phyloP scores from a whole-genome alignment of 139 green algal species.

The Picochlorum sp. region DNA sequence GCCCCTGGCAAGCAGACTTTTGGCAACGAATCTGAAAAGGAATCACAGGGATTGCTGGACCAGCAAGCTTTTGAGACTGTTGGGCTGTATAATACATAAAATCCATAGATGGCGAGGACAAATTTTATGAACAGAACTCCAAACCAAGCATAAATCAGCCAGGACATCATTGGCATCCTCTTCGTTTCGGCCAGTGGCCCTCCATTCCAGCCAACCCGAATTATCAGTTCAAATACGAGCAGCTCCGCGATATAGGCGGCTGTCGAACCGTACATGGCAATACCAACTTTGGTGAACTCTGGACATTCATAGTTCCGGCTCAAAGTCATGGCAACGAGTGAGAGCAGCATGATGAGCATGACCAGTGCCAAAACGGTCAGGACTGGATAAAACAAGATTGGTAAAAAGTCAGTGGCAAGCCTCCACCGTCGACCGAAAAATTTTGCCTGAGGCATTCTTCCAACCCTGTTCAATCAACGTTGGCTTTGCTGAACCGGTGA shows the following conservation, averaged over 20 bases:
- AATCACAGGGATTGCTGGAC: slow-evolving; percentile 22
- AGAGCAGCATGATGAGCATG: not conserved
- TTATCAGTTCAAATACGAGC: not conserved
- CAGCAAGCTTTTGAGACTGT: slow-evolving; percentile 8
- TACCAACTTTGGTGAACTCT: not conserved
- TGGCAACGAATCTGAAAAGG: not conserved
- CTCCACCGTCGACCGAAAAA: not conserved
- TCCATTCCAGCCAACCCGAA: not conserved
- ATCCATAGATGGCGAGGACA: not conserved
- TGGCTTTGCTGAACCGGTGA: too few relatives aligned
- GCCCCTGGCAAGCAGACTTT: not conserved
- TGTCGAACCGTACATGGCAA: not conserved
- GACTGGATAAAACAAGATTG: not conserved
- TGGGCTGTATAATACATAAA: not conserved
- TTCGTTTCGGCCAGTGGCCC: slow-evolving; percentile 3
- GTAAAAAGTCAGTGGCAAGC: not conserved
- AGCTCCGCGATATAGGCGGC: not conserved
- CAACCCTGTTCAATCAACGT: too few relatives aligned
- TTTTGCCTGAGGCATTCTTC: slow-evolving; percentile 2
- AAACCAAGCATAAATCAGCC: not conserved
- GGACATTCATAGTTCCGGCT: not conserved
- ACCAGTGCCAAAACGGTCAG: not conserved
- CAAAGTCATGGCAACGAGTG: not conserved
- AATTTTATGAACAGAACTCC: slow-evolving; percentile 2
- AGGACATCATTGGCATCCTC: not conserved